Base-by-base conservation (phyloP, 2,329 filamentous ascomycete genomes). In the Fusarium sp. region DNA sequence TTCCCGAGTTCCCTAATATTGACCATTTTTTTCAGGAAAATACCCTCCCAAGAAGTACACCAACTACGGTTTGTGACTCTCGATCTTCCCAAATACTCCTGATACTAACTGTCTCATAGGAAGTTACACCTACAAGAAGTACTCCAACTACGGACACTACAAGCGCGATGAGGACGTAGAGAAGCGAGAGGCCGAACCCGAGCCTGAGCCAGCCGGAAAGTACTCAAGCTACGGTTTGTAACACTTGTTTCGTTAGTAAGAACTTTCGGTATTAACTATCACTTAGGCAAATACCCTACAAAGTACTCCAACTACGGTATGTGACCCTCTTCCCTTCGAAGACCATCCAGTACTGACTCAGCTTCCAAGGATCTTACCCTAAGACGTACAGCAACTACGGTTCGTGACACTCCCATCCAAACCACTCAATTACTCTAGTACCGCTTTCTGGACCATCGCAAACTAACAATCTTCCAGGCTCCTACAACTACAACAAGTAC, bases 401-500 rank as follows among this genome's bases (percentile, higher is more conserved):
- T 30, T 30, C 30, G 30, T 30, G 8, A 30, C 4, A 4, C 3
- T 42, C 3, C 26, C 15, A 9, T 13, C 8, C 6, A 37, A 37
- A n/a, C 4, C 8, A n/a, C 34, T 10, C 15, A 9, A 37, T 2
- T n/a, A 10, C 10, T 11, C 34, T 4, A 8, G 34, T n/a, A 4
- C 6, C 6, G 8, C 34, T n/a, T 4, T 23, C 15, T 31, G 10
- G 3, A 18, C 6, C 30, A 7, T 5, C 4, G 16, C 8, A 16
- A 3, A 45, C 44, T 64, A 15, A 62, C 34, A 13, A 2, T 13
- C 1, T 1, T 4, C 1, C 9, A 64, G 60, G 61, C 26, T 46
- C 41, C 6, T 67, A 67, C 53, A 26, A 49, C 33, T 68, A 68
- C 28, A 69, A 69, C 38, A 59, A 41, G 4, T 71, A 71, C 37